These are phyloP conservation scores for Cornus suecica DNA, from an alignment of 148 eudicot genomes.

Conservation along the genomic window DNA sequence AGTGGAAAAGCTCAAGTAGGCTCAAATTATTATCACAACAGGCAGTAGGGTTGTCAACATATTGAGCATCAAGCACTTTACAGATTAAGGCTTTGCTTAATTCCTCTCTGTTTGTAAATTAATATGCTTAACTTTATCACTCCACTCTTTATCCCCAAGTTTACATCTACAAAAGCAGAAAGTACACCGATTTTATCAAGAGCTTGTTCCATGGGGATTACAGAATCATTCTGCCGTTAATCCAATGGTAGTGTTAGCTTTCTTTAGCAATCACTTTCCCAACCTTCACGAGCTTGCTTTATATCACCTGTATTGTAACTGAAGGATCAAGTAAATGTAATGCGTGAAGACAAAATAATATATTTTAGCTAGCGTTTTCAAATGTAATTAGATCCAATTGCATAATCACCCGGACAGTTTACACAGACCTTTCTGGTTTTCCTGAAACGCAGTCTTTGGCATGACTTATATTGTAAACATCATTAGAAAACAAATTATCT, in stretches of 20 bases:
- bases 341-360: not conserved
- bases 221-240: not conserved
- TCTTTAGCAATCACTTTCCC: not conserved
- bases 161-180: not conserved
- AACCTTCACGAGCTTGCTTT: not conserved
- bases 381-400: not conserved
- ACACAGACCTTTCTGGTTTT: no score
- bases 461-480: not conserved
- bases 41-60: not conserved
- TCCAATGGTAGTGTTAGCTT: not conserved
- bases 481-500: not conserved
- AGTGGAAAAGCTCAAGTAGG: not conserved
- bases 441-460: not conserved
- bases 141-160: not conserved
- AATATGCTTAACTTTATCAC: not conserved
- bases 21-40: conserved; percentile 6
- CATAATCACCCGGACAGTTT: no score
- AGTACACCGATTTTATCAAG: not conserved
- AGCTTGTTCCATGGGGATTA: not conserved
- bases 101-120: not conserved
- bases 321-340: not conserved
- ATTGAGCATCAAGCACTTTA: not conserved
- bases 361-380: not conserved
- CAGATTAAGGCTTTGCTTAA: conserved; percentile 2
- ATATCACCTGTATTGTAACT: not conserved